Base-by-base conservation (phyloP, 192 early-diverging fungal genomes). In the Coemansia sp. region DNA sequence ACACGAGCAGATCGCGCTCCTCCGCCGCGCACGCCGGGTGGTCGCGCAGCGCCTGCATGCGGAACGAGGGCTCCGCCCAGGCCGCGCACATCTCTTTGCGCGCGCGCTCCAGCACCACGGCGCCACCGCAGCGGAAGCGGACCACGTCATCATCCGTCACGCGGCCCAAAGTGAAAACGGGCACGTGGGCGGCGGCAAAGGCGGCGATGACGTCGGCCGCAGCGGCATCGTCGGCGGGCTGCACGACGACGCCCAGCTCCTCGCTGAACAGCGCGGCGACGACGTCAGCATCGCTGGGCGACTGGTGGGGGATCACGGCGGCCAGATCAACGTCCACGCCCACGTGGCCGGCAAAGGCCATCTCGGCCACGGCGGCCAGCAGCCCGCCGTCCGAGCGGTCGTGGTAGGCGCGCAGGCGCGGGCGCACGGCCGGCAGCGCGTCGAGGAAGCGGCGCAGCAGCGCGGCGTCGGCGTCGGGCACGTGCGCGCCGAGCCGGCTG, bases 341-440 rank as follows among this genome's bases (percentile, higher is more conserved):
- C 4, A 90, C 80, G 55, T 90, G 95, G 9, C 93, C 94, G 15
- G 97, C 94, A 82, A 99, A 95, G 21, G 79, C 81, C 97, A 99
- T 99, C 70, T 99, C 97, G 19, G 79, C 77, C 25, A 99, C 57
- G n/a, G 97, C 90, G 14, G 83, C 68, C 56, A 97, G 87, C 61
- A 99, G 78, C 37, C 97, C 97, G 58, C 97, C 97, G 80, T 99
- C 97, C 4, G 93, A 95, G 36, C 94, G 88, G 67, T 99, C 97
- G 75, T 99, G 97, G 81, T 98, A 99, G 29, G 97, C 93, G 37
- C 93, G 77, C 2, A 99, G 59, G 37, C 83, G 60, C 7, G 18
- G 38, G 17, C 67, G 65, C 58, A 58, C 43, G 4, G 53, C 55
- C 56, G 89, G 85, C 58, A 99, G 71, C 8, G 75, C 70, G 35